phyloP scores from a whole-genome alignment of 257 asterid species.

The Nicotiana tabacum region DNA sequence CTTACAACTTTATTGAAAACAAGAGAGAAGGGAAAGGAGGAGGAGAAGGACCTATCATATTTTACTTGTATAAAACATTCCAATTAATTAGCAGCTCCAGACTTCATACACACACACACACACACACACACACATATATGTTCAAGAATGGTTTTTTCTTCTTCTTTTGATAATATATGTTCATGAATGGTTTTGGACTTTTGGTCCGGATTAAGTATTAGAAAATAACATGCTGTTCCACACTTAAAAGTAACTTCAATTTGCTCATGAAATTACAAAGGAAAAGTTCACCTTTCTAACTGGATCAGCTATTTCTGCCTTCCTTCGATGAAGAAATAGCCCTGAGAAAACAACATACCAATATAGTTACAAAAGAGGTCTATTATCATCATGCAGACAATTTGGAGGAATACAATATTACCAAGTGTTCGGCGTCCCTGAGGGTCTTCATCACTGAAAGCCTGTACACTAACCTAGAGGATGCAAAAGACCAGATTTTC shows the following conservation, averaged over 20 bases:
- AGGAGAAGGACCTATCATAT: not conserved
- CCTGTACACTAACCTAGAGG: slow-evolving; percentile 85
- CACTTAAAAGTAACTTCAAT: not conserved
- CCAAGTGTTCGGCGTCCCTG: slow-evolving; percentile 99
- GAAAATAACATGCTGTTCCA: not conserved
- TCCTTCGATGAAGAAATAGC: slow-evolving; percentile 91
- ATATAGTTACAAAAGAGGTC: slow-evolving; percentile 9
- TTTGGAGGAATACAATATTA: slow-evolving; percentile 18
- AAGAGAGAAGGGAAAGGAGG: not conserved
- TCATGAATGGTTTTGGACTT: not conserved
- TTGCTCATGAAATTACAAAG: not conserved
- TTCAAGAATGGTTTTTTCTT: not conserved
- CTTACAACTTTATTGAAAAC: not conserved
- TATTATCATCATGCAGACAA: not conserved
- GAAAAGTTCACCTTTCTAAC: slow-evolving; percentile 57
- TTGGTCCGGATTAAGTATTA: not conserved
- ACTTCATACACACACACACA: not conserved
- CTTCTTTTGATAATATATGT: not conserved
- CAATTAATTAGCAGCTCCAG: not conserved
- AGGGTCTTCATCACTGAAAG: slow-evolving; percentile 93
- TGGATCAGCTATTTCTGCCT: slow-evolving; percentile 80
- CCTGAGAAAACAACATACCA: slow-evolving; percentile 43
- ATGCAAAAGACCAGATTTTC: slow-evolving; percentile 25
- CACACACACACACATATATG: not conserved
- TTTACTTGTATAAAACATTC: not conserved